Evolutionary conservation across 305 asterid genomes (phyloP), one percentile per base, ranked within the genome.

Genomic region (Solanum aculeatissimum): DNA sequence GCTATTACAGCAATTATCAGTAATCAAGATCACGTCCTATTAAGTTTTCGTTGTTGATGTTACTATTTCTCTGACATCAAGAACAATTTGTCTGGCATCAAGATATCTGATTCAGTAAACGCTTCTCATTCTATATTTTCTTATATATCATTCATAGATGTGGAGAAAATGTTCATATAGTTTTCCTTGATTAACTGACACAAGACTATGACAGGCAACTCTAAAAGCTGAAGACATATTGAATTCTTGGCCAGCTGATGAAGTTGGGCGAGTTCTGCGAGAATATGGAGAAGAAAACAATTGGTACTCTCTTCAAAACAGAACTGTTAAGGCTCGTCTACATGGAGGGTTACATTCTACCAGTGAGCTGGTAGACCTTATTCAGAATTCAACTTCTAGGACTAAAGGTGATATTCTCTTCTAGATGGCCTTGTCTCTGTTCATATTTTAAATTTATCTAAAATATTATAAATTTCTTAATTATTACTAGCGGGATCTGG

Each of bases 221-320:
- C 86, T 97, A 83, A 95, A 84, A 90, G 99, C 99, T 42, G 99
- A 93, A 86, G 99, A 97, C 88, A 94, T 97, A 81, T 85, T 97
- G 87, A 97, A 95, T 88, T 88, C 92, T 74, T 97, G 99, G 98
- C 98, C 99, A 80, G 98, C 94, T 63, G 90, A 85, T 88, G 98
- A 93, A 89, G 87, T 95, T 86, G 98, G 98, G 21, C 90, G 94
- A 83, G 92, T 96, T 80, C 88, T 97, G 63, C 93, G 94, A 16
- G 99, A 97, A 58, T 97, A 94, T 83, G 99, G 99, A 57, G 99
- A 94, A 92, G 99, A 94, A 91, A 95, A 93, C 91, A 92, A 95
- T 87, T 97, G 98, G 98, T 89, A 89, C 86, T 87, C 87, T 78
- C 93, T 95, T 57, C 98, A 95, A 83, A 94, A 93, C 89, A 95